Percentiles rank a stretch among this genome's conserved stretches.
phyloP scores from a whole-genome alignment of 495 filamentous ascomycete genomes.

The Xylaria longipes region DNA sequence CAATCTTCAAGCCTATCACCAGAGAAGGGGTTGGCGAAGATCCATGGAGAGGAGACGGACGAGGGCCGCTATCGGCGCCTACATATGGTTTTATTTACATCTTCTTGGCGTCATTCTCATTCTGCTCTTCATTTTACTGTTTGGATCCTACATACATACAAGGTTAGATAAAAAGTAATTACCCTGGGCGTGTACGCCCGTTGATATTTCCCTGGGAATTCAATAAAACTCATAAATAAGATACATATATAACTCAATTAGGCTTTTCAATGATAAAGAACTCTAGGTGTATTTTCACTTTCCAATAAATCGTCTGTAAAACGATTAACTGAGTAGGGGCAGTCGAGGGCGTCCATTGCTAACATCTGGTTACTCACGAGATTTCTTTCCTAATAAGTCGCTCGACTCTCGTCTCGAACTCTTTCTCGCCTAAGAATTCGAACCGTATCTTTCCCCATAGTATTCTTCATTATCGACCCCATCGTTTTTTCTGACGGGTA shows the following conservation, averaged over 20 bases:
- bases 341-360: not conserved
- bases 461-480: not conserved
- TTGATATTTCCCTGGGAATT: not conserved
- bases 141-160: constrained; percentile 25
- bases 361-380: not conserved
- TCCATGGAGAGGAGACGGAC: constrained; percentile 24
- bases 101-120: constrained; percentile 27
- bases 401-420: not conserved
- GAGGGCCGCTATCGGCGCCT: constrained; percentile 22
- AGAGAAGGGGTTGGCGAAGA: constrained; percentile 6
- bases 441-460: not conserved
- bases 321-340: not conserved
- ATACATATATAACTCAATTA: not conserved
- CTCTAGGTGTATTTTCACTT: not conserved
- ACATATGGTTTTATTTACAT: constrained; percentile 28
- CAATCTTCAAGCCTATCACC: constrained; percentile 5
- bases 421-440: not conserved
- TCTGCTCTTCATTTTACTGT: constrained; percentile 19
- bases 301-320: not conserved
- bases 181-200: not conserved
- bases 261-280: not conserved
- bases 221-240: no score
- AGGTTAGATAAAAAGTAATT: constrained; percentile 14
- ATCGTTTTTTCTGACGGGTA: not conserved
- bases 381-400: not conserved